Base-by-base conservation (phyloP, 805 yeast species). In the Groenewaldozyma tartarivorans region DNA sequence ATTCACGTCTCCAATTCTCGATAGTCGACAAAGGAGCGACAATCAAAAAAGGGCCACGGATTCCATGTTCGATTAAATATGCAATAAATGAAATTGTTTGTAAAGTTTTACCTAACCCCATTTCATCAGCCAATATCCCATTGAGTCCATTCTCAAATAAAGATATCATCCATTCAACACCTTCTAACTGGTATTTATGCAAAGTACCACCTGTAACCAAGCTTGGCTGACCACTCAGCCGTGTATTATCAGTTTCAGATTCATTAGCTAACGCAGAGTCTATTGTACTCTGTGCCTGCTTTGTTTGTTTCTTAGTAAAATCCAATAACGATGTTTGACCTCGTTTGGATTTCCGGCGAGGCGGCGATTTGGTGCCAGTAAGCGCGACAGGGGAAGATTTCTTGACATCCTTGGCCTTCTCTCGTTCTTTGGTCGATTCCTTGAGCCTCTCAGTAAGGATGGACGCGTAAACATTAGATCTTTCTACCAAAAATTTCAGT, bases 111-210 rank as follows among this genome's bases (percentile, higher is more conserved):
- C 98, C 98, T 20, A 90, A 65, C 0, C 97, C 97, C 98, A 90
- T 90, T 59, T 90, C 97, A 62, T 92, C 97, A 0, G 97, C 97
- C 17, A 92, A 64, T 27, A 92, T 88, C 2, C 97, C 98, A 58
- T 90, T 90, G 21, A 90, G 66, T 0, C 97, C 98, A 60, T 90
- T 92, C 55, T 88, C 94, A 57, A 82, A 92, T 20, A 90, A 62
- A 0, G 95, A 81, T 11, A 80, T 72, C 33, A 92, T 63, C 97
- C 97, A 90, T 48, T 85, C 87, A 42, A 90, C 70, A 1, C 97
- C 98, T 42, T 82, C 87, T 16, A 85, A 58, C 60, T 90, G 98
- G 55, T 92, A 87, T 21, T 78, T 81, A 54, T 86, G 85, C 69
- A 90, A 66, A 0, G 55, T 53, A 22, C 85, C 83, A 5, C 77